phyloP scores from a whole-genome alignment of 2,329 filamentous ascomycete genomes.

The Aspergillus jensenii region DNA sequence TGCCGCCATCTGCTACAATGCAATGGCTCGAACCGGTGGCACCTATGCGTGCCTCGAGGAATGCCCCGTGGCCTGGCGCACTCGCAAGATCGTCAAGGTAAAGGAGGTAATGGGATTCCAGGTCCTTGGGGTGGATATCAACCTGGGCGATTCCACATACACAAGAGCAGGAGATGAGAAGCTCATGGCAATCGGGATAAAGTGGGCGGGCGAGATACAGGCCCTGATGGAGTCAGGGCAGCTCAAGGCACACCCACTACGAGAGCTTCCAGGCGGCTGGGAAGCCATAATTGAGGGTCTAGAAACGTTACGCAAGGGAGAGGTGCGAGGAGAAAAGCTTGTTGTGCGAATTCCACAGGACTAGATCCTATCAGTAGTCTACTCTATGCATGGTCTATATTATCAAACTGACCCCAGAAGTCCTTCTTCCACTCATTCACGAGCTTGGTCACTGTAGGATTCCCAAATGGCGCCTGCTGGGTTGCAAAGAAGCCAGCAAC shows the following conservation, averaged over 20 bases:
- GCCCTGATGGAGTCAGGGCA: neutral
- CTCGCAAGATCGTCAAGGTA: neutral
- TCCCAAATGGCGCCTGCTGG: conserved; percentile 11
- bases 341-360: neutral
- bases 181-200: neutral
- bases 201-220: neutral
- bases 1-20: neutral
- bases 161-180: neutral
- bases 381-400: neutral
- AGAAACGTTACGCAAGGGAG: neutral
- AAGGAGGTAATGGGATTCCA: neutral
- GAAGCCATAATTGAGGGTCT: neutral
- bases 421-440: conserved; percentile 11
- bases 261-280: neutral
- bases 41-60: neutral
- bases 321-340: neutral
- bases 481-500: conserved; percentile 11
- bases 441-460: conserved; percentile 1
- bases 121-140: neutral
- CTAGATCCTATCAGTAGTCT: neutral
- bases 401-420: neutral
- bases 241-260: neutral
- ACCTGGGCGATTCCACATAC: neutral
- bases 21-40: neutral
- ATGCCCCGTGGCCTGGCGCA: neutral